phyloP scores from a whole-genome alignment of 2,329 filamentous ascomycete genomes.

The Sodiomyces alkalinus region DNA sequence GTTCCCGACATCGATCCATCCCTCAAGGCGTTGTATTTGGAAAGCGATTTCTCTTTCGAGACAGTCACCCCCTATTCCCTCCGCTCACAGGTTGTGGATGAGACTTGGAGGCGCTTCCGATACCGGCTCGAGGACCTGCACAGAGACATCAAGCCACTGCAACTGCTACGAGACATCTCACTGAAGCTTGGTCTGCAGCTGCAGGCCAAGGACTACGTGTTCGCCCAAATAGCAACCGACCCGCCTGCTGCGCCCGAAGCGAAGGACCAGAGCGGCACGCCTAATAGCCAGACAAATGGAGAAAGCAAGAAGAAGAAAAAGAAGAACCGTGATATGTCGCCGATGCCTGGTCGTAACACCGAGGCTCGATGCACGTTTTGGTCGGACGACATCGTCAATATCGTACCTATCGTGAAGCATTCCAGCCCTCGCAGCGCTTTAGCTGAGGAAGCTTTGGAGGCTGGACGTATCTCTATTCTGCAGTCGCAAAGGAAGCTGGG shows the following conservation, averaged over 20 bases:
- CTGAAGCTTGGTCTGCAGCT: conserved; percentile 85
- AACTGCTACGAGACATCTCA: conserved; percentile 77
- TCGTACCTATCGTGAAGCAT: conserved; percentile 92
- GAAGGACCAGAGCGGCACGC: conserved; percentile 13
- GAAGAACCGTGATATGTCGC: conserved; percentile 41
- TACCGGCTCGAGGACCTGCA: conserved; percentile 60
- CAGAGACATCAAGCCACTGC: conserved; percentile 52
- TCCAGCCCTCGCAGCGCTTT: conserved; percentile 79
- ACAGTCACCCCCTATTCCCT: conserved; percentile 61
- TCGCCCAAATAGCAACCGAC: conserved; percentile 17
- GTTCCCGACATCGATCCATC: conserved; percentile 60
- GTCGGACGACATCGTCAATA: conserved; percentile 75
- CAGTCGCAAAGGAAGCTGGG: conserved; percentile 93
- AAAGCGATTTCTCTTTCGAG: conserved; percentile 71
- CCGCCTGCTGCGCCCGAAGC: conserved; percentile 16
- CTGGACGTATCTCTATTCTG: conserved; percentile 87
- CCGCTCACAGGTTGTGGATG: conserved; percentile 50
- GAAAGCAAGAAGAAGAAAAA: conserved; percentile 44
- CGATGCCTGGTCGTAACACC: conserved; percentile 27
- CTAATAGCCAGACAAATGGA: conserved; percentile 26
- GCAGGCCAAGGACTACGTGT: conserved; percentile 45
- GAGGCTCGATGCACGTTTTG: conserved; percentile 47
- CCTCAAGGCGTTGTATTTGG: conserved; percentile 62
- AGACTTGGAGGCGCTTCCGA: conserved; percentile 62
- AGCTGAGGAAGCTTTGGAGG: conserved; percentile 90